Evolutionary conservation across 2,329 filamentous ascomycete species (phyloP).

Genomic region (Monosporascus sp.): DNA sequence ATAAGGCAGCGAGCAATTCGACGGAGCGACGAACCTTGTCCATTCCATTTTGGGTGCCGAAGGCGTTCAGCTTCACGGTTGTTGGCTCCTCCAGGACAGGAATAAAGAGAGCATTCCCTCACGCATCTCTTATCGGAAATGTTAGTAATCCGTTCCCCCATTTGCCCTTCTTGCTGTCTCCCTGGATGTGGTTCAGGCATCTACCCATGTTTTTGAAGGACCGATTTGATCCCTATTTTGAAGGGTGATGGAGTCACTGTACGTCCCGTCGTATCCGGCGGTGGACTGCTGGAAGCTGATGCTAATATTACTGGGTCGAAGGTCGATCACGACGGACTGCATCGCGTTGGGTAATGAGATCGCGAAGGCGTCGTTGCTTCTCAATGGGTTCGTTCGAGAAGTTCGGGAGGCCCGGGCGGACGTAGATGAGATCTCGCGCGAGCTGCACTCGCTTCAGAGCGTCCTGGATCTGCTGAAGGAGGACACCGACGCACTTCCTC

Average conservation of each 20-base stretch:
- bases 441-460: conserved; percentile 35
- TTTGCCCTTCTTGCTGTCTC: neutral
- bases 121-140: neutral
- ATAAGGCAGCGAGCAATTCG: neutral
- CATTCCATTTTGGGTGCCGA: neutral
- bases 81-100: neutral
- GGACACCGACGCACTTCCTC: conserved; percentile 32
- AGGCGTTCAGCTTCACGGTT: neutral
- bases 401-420: conserved; percentile 36
- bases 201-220: neutral
- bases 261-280: neutral
- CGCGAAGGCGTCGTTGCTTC: conserved; percentile 24
- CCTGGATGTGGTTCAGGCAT: neutral
- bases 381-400: conserved; percentile 33
- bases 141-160: neutral
- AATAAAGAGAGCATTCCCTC: neutral
- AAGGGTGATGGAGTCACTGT: neutral
- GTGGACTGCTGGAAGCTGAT: conserved; percentile 17
- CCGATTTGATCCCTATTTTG: neutral
- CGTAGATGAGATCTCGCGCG: conserved; percentile 33
- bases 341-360: conserved; percentile 30
- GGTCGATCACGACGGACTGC: conserved; percentile 34
- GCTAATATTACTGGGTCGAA: conserved; percentile 23
- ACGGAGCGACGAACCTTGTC: neutral
- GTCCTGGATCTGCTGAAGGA: conserved; percentile 34